These are phyloP conservation scores for Fusarium sp. DNA, from an alignment of 2,329 filamentous ascomycete species.

Conservation along the genomic window DNA sequence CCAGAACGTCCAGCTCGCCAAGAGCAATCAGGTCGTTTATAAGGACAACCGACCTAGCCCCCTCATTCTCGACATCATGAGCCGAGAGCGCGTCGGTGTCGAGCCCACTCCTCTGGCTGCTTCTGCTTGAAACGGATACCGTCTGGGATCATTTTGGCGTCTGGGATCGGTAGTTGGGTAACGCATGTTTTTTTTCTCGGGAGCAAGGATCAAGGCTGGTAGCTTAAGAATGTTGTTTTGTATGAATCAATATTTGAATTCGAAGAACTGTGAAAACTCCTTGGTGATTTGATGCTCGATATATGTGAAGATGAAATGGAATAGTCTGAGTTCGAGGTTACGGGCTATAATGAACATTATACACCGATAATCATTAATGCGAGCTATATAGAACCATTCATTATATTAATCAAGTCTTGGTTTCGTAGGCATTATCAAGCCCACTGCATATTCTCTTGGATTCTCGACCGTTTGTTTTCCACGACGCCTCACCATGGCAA, in stretches of 20 bases:
- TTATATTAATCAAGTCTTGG: slow-evolving; percentile 7
- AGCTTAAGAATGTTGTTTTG: slow-evolving; percentile 5
- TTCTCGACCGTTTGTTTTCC: slow-evolving; percentile 3
- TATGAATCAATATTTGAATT: slow-evolving; percentile 7
- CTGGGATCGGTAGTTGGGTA: slow-evolving; percentile 27
- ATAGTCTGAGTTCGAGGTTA: too few species aligned
- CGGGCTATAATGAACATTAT: neutral
- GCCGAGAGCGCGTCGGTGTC: slow-evolving; percentile 94
- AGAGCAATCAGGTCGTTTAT: slow-evolving; percentile 79
- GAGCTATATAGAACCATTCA: neutral
- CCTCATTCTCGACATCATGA: slow-evolving; percentile 87
- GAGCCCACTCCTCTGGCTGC: slow-evolving; percentile 68
- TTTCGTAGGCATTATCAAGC: slow-evolving; percentile 15
- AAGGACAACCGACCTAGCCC: slow-evolving; percentile 89
- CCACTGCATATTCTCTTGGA: slow-evolving; percentile 5
- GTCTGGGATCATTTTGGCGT: slow-evolving; percentile 23
- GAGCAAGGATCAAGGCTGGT: slow-evolving; percentile 21
- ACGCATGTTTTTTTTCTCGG: slow-evolving; percentile 18
- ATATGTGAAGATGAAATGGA: neutral
- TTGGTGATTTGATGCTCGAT: neutral
- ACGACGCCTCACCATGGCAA: slow-evolving; percentile 6
- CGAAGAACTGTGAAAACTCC: slow-evolving; percentile 3
- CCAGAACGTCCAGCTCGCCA: slow-evolving; percentile 88
- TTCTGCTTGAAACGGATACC: slow-evolving; percentile 49
- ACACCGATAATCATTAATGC: neutral